Evolutionary conservation across 306 rosid species (phyloP).

Genomic region (Acacia confusa): DNA sequence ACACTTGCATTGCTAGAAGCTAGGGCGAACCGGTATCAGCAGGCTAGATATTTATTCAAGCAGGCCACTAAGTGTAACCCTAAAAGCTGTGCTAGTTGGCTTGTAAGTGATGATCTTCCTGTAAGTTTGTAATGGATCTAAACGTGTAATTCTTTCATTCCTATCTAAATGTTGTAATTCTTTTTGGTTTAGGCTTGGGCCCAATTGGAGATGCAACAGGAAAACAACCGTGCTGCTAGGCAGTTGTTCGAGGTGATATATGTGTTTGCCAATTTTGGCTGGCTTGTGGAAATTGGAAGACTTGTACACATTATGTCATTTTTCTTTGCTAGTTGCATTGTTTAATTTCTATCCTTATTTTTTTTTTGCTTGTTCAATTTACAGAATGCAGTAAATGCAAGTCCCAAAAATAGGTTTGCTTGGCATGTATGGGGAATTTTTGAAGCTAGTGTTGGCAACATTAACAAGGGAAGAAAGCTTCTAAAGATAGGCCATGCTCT

Average conservation of each 20-base stretch:
- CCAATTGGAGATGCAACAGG: conserved; percentile 86
- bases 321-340: not conserved
- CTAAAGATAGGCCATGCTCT: conserved; percentile 83
- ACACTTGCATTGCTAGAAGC: conserved; percentile 92
- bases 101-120: conserved; percentile 61
- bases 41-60: conserved; percentile 81
- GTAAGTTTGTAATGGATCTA: conserved; percentile 1
- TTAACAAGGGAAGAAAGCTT: conserved; percentile 77
- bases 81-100: conserved; percentile 98
- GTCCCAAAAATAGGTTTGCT: conserved; percentile 93
- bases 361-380: conserved; percentile 20
- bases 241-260: conserved; percentile 76
- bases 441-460: conserved; percentile 77
- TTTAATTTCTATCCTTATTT: conserved; percentile 22
- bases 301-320: not conserved
- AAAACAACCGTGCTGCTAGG: conserved; percentile 68
- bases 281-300: conserved; percentile 19
- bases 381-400: conserved; percentile 87
- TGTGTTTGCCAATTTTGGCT: not conserved
- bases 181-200: conserved; percentile 78
- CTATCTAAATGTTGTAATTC: conserved; percentile 15
- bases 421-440: conserved; percentile 99
- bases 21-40: conserved; percentile 72
- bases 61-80: conserved; percentile 93
- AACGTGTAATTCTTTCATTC: not conserved